Conservation (phyloP, 176 grass and related monocot species). For the Melocanna baccifera region DNA sequence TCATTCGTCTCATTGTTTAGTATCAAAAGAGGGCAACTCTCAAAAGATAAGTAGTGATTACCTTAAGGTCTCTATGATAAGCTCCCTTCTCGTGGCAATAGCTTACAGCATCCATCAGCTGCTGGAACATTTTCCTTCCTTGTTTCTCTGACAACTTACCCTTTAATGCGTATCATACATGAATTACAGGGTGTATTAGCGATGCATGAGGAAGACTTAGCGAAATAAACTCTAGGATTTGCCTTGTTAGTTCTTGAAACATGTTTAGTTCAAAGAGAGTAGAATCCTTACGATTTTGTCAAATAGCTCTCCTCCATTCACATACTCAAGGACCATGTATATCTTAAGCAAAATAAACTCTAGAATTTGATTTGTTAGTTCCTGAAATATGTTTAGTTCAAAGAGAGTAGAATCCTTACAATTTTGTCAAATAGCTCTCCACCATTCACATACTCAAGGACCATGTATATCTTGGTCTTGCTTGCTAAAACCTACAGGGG, state of each 20-base stretch:
- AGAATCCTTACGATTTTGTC: too few relatives aligned
- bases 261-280: too few relatives aligned
- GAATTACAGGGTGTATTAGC: not conserved
- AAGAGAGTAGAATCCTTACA: too few relatives aligned
- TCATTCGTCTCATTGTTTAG: not conserved
- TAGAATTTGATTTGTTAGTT: too few relatives aligned
- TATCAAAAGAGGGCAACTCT: not conserved
- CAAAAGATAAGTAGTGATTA: slow-evolving; percentile 17
- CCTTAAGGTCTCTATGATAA: slow-evolving; percentile 95
- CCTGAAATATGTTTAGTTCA: too few relatives aligned
- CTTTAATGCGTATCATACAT: slow-evolving; percentile 45
- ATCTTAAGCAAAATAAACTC: too few relatives aligned
- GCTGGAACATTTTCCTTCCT: slow-evolving; percentile 81
- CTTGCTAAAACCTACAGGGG: slow-evolving; percentile 74
- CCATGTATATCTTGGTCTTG: slow-evolving; percentile 96
- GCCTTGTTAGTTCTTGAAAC: too few relatives aligned
- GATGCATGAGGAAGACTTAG: not conserved
- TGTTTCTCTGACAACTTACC: slow-evolving; percentile 66
- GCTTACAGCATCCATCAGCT: slow-evolving; percentile 85
- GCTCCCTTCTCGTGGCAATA: slow-evolving; percentile 93
- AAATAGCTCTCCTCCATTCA: too few relatives aligned
- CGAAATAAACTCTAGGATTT: not conserved
- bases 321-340: too few relatives aligned
- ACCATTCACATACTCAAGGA: too few relatives aligned
- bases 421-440: too few relatives aligned